Conservation (phyloP, 331 rosid species). For the Phaseolus coccineus region DNA sequence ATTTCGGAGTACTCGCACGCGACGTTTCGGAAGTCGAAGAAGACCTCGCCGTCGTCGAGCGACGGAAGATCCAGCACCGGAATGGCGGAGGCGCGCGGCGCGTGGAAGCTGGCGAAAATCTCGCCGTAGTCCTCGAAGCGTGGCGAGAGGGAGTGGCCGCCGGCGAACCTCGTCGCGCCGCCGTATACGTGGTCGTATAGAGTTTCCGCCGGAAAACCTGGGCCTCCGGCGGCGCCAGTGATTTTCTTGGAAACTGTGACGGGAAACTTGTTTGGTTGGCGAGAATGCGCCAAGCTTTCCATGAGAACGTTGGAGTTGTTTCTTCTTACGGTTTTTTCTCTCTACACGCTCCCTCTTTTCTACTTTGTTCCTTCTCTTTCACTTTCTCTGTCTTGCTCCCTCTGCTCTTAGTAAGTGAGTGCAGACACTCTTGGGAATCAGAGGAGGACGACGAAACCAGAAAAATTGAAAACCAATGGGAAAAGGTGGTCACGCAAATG, state of each 20-base stretch:
- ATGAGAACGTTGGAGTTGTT: constrained; percentile 49
- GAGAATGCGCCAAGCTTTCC: constrained; percentile 83
- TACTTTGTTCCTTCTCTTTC: not conserved
- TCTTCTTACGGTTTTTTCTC: not conserved
- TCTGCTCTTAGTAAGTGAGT: constrained; percentile 46
- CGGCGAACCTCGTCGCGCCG: constrained; percentile 83
- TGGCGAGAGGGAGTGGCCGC: constrained; percentile 65
- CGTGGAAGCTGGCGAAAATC: constrained; percentile 84
- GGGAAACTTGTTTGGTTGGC: constrained; percentile 63
- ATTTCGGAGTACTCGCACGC: constrained; percentile 81
- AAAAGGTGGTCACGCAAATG: constrained; percentile 38
- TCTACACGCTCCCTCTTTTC: not conserved
- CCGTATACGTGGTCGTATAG: constrained; percentile 90
- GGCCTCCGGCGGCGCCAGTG: constrained; percentile 48
- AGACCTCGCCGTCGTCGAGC: constrained; percentile 67
- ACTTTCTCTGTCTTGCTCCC: constrained; percentile 25
- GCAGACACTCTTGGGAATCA: constrained; percentile 54
- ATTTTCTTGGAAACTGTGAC: constrained; percentile 60
- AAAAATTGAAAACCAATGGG: constrained; percentile 37
- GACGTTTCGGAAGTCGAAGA: constrained; percentile 73
- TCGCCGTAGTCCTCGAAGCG: constrained; percentile 93
- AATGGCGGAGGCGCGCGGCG: constrained; percentile 84
- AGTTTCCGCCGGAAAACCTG: constrained; percentile 50
- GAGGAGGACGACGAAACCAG: constrained; percentile 58
- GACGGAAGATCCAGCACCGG: constrained; percentile 89